Evolutionary conservation across 2,329 filamentous ascomycete species (phyloP), one percentile per base, ranked within the genome.

Genomic region (Stagonosporopsis vannaccii): DNA sequence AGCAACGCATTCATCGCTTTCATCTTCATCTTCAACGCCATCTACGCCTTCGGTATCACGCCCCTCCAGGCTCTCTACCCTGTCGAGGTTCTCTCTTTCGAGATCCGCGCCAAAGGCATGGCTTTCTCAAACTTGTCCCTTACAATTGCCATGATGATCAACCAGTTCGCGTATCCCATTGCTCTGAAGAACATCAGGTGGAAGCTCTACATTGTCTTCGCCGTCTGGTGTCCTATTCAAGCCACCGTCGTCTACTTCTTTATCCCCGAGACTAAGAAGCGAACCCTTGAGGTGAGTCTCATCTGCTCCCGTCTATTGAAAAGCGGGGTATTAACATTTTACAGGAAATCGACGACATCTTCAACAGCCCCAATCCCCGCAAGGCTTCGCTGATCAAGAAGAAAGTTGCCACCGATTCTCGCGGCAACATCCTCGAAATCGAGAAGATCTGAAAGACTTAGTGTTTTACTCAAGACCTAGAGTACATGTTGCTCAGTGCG

Each of bases 41-140:
- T 77, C 33, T 75, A 69, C 52, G 65, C 68, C 6, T 70, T 72
- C 6, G 75, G 74, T 6, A 80, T 78, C 51, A 80, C 78, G 6
- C 79, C 80, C 2, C 66, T 82, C 17, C 79, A 80, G 62, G 78
- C 78, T 12, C 61, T 82, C 2, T 82, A 82, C 60, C 77, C 79
- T 0, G 79, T 81, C n/a, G 80, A 82, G 59, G 80, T 78, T 61
- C 69, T 82, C 15, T 73, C 77, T 6, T 81, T 81, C 54, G 78
- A 80, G 54, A 78, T 71, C 0, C 72, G 80, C 15, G 80, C 80
- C 2, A 82, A 82, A 60, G 80, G 80, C 2, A 81, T 81, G 75
- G 78, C 77, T 6, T 75, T 80, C 60, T 80, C 80, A 59, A 79
- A 80, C 42, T 74, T 81, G 26, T 46, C 67, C 0, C 48, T 69